A percentile compares a stretch with the other conserved stretches of the same genome.
These are phyloP conservation scores for Trametes villosa DNA, from an alignment of 768 basidiomycete species.

Conservation along the genomic window DNA sequence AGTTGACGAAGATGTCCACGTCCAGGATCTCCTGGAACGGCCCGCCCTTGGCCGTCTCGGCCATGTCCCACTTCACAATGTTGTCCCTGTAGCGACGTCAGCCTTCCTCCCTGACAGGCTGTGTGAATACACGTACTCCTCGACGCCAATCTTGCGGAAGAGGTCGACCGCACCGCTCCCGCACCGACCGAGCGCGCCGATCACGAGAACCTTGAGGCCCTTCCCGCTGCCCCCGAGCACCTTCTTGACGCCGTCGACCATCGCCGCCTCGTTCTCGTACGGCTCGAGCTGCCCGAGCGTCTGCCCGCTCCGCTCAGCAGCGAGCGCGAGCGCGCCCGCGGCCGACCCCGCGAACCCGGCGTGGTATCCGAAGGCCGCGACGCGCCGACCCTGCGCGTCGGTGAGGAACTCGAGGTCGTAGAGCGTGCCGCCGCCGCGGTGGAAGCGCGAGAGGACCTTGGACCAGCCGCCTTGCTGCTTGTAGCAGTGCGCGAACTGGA, in stretches of 20 bases:
- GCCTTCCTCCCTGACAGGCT: background rate
- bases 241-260: constrained; percentile 76
- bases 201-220: constrained; percentile 85
- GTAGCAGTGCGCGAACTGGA: constrained; percentile 98
- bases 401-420: constrained; percentile 97
- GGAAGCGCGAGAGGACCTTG: constrained; percentile 82
- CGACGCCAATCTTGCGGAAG: constrained; percentile 93
- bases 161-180: constrained; percentile 94
- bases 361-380: constrained; percentile 98
- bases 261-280: constrained; percentile 80
- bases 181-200: constrained; percentile 94
- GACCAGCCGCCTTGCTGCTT: constrained; percentile 95
- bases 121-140: constrained; percentile 65
- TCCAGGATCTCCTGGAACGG: constrained; percentile 95
- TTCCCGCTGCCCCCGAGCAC: constrained; percentile 70
- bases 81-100: constrained; percentile 62
- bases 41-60: constrained; percentile 94
- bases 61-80: constrained; percentile 97
- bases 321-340: constrained; percentile 82
- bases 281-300: constrained; percentile 74
- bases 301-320: constrained; percentile 63
- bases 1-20: constrained; percentile 98
- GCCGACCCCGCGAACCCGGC: constrained; percentile 99
- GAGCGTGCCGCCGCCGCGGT: constrained; percentile 78
- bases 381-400: constrained; percentile 82